A percentile compares a stretch with the other conserved stretches of the same genome.
Evolutionary conservation across 2,329 filamentous ascomycete species (phyloP).

Genomic region (Pyrenochaeta sp.): DNA sequence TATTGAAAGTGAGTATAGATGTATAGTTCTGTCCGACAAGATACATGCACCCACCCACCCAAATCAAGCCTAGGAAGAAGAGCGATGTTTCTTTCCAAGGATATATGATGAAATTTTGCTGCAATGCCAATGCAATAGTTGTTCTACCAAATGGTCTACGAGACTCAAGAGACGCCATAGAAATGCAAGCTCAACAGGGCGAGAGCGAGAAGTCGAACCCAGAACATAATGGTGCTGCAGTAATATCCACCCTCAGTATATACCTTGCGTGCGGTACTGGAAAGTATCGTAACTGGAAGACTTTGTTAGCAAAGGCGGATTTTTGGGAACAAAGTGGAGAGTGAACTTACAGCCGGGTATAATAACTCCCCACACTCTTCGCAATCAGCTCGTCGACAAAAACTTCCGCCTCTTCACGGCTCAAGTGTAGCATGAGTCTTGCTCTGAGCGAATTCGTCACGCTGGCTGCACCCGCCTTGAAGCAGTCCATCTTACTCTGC

Average conservation of each 20-base stretch:
- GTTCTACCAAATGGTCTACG: not conserved
- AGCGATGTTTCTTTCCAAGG: not conserved
- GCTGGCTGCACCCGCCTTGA: conserved; percentile 74
- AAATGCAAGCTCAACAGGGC: not conserved
- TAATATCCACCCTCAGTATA: conserved; percentile 66
- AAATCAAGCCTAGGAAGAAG: no score
- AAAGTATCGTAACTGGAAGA: conserved; percentile 78
- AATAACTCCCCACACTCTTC: conserved; percentile 87
- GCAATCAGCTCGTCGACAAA: conserved; percentile 84
- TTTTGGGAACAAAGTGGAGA: no score
- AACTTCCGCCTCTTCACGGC: conserved; percentile 79
- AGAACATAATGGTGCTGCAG: not conserved
- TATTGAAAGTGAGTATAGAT: no score
- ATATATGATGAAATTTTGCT: not conserved
- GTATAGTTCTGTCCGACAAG: no score
- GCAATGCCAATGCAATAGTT: not conserved
- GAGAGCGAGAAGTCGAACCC: no score
- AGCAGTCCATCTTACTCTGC: conserved; percentile 84
- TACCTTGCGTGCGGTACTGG: conserved; percentile 87
- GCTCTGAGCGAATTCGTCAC: conserved; percentile 75
- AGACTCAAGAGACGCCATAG: not conserved
- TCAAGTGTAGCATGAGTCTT: conserved; percentile 82
- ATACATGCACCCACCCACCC: no score
- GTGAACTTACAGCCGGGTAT: conserved; percentile 76
- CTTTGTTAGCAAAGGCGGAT: conserved; percentile 17